Base-by-base conservation (phyloP, 2,329 filamentous ascomycete genomes). In the Teratosphaeria viscida region DNA sequence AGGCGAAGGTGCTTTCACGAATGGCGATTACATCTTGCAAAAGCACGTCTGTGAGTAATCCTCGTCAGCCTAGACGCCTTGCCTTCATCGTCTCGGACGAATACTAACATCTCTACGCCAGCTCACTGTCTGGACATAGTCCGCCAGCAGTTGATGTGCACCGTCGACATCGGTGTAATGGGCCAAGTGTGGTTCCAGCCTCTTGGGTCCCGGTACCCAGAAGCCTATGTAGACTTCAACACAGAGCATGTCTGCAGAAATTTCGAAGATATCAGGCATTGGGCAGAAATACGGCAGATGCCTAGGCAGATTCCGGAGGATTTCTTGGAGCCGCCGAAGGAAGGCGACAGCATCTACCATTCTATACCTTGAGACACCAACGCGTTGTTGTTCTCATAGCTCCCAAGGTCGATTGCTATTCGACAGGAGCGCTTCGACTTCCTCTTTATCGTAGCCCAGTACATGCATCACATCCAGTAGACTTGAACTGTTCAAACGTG, bases 401-500 rank as follows among this genome's bases (percentile, higher is more conserved):
- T 49, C 43, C 19, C 19, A 26, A 49, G 43, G 43, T n/a, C 43
- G n/a, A n/a, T 19, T 23, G 19, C n/a, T 49, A n/a, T 49, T 49
- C 43, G 43, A 10, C n/a, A 58, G 43, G 16, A 59, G 27, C 6
- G 43, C 55, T 3, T 66, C 61, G 32, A 72, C 64, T 57, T 72
- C 68, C 34, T 65, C 61, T 53, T 64, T 62, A 11, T 62, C 63
- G 56, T 66, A 70, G 1, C 89, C 89, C 68, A 92, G 84, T 23
- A 94, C 72, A 69, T 89, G 87, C 56, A 92, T 75, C 63, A 94
- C 73, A 71, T 92, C 88, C 66, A 87, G 72, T 71, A 94, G 74
- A 63, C 80, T 88, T 62, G 83, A 79, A 26, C 85, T 82, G 69
- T 94, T 94, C 62, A 94, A 73, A 52, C 87, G 79, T 14, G 85